Base-by-base conservation (phyloP, 148 eudicot genomes). In the Heliosperma pusillum region DNA sequence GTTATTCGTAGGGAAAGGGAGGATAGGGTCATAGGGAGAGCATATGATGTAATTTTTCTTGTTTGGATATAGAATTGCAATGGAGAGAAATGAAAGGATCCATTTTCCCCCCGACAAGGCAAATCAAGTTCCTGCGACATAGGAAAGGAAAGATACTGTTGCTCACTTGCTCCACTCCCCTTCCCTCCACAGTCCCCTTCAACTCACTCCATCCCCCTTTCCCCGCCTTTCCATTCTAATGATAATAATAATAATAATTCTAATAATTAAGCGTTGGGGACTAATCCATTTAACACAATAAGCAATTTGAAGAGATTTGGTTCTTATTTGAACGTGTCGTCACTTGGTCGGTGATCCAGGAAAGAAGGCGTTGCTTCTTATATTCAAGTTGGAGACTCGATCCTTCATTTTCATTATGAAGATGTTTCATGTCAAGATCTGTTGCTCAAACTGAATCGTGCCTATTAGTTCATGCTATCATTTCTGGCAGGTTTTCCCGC, bases 401-500 rank as follows among this genome's bases (percentile, higher is more conserved):
- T 26, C 17, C 55, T 11, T 50, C 55, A 50, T 50, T 11, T 50
- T 50, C 17, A 50, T 50, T 16, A 50, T 15, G 55, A 50, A 50
- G 55, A 50, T 50, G 55, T 50, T 50, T 50, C 55, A 50, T 4
- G 55, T 12, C 12, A 50, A 50, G 55, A 50, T 50, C 17, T 50
- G 55, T 50, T 50, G 55, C 55, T 50, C 55, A 50, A 50, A 50
- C 55, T 50, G 55, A 50, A 16, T 50, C 55, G 13, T 17, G 3
- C 55, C 30, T 61, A 11, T 61, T 61, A 61, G 36, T 70, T 45
- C 40, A 52, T 70, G 5, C 2, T 26, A 26, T 20, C 24, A 10
- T 71, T 74, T 70, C 60, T 36, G 83, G 83, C 90, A 95, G 99
- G 87, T 95, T n/a, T 95, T 90, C 64, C 99, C 96, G 30, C 82